These are phyloP conservation scores for Rhizopus sp. DNA, from an alignment of 371 early-diverging fungal species.

Conservation along the genomic window DNA sequence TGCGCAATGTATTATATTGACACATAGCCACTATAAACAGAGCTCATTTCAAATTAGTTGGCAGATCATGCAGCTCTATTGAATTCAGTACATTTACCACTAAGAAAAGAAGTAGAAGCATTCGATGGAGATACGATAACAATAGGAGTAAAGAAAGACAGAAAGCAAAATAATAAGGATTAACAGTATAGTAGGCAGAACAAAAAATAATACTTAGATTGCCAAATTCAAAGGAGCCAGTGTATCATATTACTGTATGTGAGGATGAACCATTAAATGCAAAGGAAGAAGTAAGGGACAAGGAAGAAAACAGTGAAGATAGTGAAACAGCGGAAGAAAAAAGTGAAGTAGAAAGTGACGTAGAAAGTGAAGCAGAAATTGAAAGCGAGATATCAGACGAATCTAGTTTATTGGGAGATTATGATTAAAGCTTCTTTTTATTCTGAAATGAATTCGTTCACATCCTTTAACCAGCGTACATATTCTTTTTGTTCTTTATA, in stretches of 20 bases:
- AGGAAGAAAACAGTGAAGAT: neutral
- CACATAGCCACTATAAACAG: neutral
- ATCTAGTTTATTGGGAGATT: slow-evolving; percentile 9
- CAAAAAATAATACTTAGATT: neutral
- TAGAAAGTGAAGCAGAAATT: too few species aligned
- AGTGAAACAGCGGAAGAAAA: neutral
- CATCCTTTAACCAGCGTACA: slow-evolving; percentile 79
- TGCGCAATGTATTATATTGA: neutral
- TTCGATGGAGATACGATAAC: slow-evolving; percentile 4
- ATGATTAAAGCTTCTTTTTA: slow-evolving; percentile 28
- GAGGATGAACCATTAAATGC: neutral
- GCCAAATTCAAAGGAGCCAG: neutral
- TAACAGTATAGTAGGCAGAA: neutral
- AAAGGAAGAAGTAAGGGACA: neutral
- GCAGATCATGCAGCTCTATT: neutral
- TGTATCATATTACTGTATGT: neutral
- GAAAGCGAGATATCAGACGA: slow-evolving; percentile 8
- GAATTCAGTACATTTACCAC: neutral
- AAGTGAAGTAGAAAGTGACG: neutral
- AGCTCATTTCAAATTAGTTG: neutral
- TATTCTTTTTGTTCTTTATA: slow-evolving; percentile 96
- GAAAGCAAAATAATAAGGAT: neutral
- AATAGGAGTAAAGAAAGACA: neutral
- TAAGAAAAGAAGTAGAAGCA: slow-evolving; percentile 3
- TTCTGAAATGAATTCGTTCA: slow-evolving; percentile 77